phyloP scores from a whole-genome alignment of 768 basidiomycete genomes.

The Podaxis carcinomalis region DNA sequence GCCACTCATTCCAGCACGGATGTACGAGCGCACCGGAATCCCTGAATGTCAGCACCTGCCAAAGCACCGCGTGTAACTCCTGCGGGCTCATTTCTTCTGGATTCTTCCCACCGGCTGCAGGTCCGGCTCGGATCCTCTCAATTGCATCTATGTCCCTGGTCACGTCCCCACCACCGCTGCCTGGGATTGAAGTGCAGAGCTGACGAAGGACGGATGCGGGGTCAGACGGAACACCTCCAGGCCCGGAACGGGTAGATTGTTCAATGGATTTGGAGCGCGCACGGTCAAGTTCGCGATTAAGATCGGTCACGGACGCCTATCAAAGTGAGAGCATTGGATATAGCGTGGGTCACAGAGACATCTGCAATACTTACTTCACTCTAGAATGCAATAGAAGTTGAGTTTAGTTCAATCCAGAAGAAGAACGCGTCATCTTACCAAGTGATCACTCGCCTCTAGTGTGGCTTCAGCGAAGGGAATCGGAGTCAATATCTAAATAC shows the following conservation, averaged over 20 bases:
- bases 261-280: slow-evolving; percentile 53
- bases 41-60: slow-evolving; percentile 83
- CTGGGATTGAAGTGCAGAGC: slow-evolving; percentile 60
- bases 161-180: slow-evolving; percentile 56
- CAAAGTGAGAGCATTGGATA: slow-evolving; percentile 12
- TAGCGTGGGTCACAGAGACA: not conserved
- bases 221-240: slow-evolving; percentile 27
- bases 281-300: slow-evolving; percentile 72
- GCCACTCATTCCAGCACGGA: not conserved
- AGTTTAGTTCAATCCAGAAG: not conserved
- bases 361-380: slow-evolving; percentile 23
- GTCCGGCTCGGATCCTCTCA: slow-evolving; percentile 59
- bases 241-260: slow-evolving; percentile 23
- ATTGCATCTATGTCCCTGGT: slow-evolving; percentile 73
- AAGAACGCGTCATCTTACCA: slow-evolving; percentile 31
- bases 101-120: slow-evolving; percentile 57
- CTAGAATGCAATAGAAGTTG: slow-evolving; percentile 17
- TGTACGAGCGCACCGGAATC: slow-evolving; percentile 53
- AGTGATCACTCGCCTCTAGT: slow-evolving; percentile 59
- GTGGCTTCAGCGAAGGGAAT: not conserved
- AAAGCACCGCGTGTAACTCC: slow-evolving; percentile 77
- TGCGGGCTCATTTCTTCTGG: slow-evolving; percentile 86
- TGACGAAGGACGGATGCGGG: slow-evolving; percentile 52
- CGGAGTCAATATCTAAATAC: slow-evolving; percentile 18
- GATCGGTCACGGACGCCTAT: slow-evolving; percentile 81